Base-by-base conservation (phyloP, 2,329 filamentous ascomycete species). In the Trichoderma polysporum region DNA sequence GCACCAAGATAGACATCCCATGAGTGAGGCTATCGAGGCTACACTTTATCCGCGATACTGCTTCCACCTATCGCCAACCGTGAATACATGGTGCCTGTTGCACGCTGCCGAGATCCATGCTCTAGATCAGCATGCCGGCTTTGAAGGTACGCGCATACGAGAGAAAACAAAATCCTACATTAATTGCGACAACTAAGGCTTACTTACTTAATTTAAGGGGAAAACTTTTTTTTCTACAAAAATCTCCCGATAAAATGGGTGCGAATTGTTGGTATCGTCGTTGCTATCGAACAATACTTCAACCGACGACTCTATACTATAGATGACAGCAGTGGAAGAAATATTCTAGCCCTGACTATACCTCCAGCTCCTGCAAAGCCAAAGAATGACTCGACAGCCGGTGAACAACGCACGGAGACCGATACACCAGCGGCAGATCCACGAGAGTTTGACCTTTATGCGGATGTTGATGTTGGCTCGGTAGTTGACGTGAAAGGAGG, bases 201-300 rank as follows among this genome's bases (percentile, higher is more conserved):
- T 17, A 64, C 54, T 53, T n/a, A n/a, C 7, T 22, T n/a, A 19
- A n/a, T 52, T 37, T 15, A 13, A 79, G 82, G 82, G 57, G 84
- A 87, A 72, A 79, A 84, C 69, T 80, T 89, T 37, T 89, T 83
- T 74, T 93, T 93, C 77, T 84, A 88, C 79, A 78, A 83, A 58
- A 94, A 93, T 76, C 88, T 94, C 71, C 91, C 91, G 0, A 87
- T 94, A 71, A 87, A 88, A 83, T 94, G 89, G 86, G 86, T 91
- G 62, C 88, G 89, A 69, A 77, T 94, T 35, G 84, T 88, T 8
- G 92, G 92, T 33, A 77, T 93, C 9, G 84, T 94, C 25, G 88
- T 93, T 65, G 86, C 85, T 13, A 78, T 88, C 39, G 84, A 87
- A 69, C 82, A 87, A 25, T 84, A 80, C 66, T 69, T 73, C 39